Evolutionary conservation across 2,329 filamentous ascomycete species (phyloP).

Genomic region (Mariannaea elegans): DNA sequence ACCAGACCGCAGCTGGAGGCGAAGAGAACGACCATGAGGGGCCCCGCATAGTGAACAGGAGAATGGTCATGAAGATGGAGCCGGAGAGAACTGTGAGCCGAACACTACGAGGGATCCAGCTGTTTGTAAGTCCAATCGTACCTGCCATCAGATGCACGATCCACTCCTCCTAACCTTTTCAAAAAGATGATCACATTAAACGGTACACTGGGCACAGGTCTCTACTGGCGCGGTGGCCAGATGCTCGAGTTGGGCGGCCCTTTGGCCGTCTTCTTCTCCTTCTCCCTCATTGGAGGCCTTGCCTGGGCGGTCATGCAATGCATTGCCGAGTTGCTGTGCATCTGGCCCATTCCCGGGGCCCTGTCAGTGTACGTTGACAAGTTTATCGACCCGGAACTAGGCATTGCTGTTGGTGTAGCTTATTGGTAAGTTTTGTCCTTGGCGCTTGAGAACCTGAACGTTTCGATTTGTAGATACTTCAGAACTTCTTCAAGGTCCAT

Average conservation of each 20-base stretch:
- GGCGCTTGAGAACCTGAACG: too few relatives aligned
- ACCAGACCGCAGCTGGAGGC: neutral
- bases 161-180: too few relatives aligned
- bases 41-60: too few relatives aligned
- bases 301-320: constrained; percentile 11
- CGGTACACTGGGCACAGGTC: neutral
- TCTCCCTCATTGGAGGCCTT: neutral
- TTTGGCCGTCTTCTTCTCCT: neutral
- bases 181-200: constrained; percentile 8
- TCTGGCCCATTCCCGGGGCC: constrained; percentile 8
- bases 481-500: too few relatives aligned
- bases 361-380: neutral
- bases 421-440: too few relatives aligned
- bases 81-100: neutral
- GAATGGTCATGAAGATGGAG: neutral
- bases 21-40: neutral
- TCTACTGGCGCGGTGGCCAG: constrained; percentile 5
- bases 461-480: too few relatives aligned
- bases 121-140: constrained; percentile 4
- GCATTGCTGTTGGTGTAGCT: neutral
- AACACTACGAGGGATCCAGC: neutral
- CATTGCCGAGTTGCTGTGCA: constrained; percentile 4
- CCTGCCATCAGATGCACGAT: too few relatives aligned
- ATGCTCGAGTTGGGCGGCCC: constrained; percentile 1
- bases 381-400: constrained; percentile 5